phyloP scores from a whole-genome alignment of 768 basidiomycete genomes.

The Collybia sordida region DNA sequence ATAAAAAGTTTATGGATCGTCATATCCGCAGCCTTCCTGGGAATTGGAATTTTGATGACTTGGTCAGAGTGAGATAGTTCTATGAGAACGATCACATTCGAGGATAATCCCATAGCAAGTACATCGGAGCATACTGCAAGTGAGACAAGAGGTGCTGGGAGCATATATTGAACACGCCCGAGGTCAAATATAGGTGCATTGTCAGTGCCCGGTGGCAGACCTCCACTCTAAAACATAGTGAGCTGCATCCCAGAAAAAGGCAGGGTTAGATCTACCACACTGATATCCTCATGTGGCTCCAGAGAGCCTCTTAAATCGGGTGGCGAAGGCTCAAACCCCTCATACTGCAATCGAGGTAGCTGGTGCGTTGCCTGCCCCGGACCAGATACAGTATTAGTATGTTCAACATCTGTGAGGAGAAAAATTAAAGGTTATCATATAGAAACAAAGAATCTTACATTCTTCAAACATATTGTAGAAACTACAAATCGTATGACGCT shows the following conservation, averaged over 20 bases:
- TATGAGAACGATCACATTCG: conserved; percentile 81
- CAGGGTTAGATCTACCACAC: conserved; percentile 16
- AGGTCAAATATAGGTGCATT: conserved; percentile 74
- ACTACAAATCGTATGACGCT: neutral
- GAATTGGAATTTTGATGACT: conserved; percentile 77
- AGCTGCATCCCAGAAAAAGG: neutral
- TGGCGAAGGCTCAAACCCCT: conserved; percentile 84
- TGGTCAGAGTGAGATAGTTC: conserved; percentile 88
- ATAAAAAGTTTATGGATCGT: conserved; percentile 82
- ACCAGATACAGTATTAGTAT: conserved; percentile 55
- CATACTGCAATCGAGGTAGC: conserved; percentile 68
- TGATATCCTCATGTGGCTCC: conserved; percentile 39
- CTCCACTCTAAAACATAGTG: conserved; percentile 18
- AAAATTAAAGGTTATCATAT: conserved; percentile 9
- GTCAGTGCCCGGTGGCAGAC: conserved; percentile 30
- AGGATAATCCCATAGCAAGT: conserved; percentile 79
- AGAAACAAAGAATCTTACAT: conserved; percentile 40
- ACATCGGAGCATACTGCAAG: conserved; percentile 86
- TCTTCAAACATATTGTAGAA: conserved; percentile 60
- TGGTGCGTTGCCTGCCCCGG: conserved; percentile 27
- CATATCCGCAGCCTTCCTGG: conserved; percentile 74
- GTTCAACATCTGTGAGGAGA: conserved; percentile 76
- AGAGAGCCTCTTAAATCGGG: conserved; percentile 49
- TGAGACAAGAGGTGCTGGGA: conserved; percentile 80
- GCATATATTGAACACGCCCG: conserved; percentile 85